A percentile compares a stretch with the other conserved stretches of the same genome.
These are phyloP conservation scores for Vigna nakashimae DNA, from an alignment of 306 rosid genomes.

Conservation along the genomic window DNA sequence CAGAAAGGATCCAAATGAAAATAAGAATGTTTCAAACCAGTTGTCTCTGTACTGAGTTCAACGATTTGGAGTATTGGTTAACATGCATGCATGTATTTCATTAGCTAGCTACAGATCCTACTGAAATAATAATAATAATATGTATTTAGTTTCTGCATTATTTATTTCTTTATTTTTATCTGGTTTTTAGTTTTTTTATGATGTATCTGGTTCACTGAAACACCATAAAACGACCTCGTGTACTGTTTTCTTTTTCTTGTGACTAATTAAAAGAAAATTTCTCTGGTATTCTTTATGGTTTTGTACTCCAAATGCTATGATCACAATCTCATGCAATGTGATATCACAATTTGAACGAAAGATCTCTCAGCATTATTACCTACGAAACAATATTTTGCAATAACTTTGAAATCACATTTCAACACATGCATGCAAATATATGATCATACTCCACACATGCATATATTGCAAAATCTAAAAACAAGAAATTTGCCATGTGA, in stretches of 20 bases:
- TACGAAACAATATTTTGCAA: not conserved
- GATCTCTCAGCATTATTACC: not conserved
- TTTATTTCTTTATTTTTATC: not conserved
- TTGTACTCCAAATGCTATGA: not conserved
- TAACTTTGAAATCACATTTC: not conserved
- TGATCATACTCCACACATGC: not conserved
- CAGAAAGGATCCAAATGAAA: not conserved
- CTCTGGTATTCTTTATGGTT: not conserved
- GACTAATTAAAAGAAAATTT: not conserved
- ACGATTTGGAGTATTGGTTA: not conserved
- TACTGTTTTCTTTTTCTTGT: not conserved
- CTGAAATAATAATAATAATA: not conserved
- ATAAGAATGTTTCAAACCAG: not conserved
- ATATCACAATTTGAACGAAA: too few species aligned
- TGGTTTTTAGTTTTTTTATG: not conserved
- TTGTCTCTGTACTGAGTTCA: not conserved
- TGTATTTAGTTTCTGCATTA: not conserved
- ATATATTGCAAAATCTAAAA: not conserved
- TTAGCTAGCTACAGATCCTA: not conserved
- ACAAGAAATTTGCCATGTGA: not conserved
- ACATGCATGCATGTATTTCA: not conserved
- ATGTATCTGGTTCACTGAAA: not conserved
- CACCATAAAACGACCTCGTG: not conserved
- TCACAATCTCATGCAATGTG: not conserved
- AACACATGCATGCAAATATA: slow-evolving; percentile 18